Base-by-base conservation (phyloP, 805 yeast species). In the Wickerhamiella shivajii region DNA sequence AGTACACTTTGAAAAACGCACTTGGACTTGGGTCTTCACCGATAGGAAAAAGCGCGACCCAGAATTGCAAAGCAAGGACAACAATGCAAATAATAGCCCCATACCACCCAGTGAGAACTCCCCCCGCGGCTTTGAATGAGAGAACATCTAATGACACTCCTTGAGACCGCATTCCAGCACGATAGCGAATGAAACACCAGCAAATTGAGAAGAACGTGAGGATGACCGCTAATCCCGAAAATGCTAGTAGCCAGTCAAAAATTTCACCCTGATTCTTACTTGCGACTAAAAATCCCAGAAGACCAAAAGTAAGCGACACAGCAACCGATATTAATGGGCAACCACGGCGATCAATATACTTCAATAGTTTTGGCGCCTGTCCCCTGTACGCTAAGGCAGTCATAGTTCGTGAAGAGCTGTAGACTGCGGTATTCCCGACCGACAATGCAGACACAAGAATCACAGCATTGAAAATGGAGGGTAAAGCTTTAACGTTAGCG, bases 121-220 rank as follows among this genome's bases (percentile, higher is more conserved):
- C 84, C 32, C 64, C 56, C 43, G 67, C 71, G 8, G 83, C 63
- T 20, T 58, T 59, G 49, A 64, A 76, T 0, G 74, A 58, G 36
- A 75, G 55, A 49, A 75, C 81, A 39, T 63, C 67, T 5, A 71
- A 57, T 18, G 55, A 50, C 59, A 83, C 66, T 30, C 83, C 83
- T 56, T 76, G 81, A 6, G 54, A 63, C 2, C 52, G 49, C 56
- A 81, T 55, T 8, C 75, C 77, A 36, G 61, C 43, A 47, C 80
- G 71, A 58, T 75, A 77, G 45, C 85, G 62, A 34, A 79, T 57
- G 49, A 75, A 84, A 27, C 75, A 69, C 27, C 67, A 55, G 49
- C 77, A 73, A 41, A 77, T 72, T 5, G 81, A 69, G 34, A 74
- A 76, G 92, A 92, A 79, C 24, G 80, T 74, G 57, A 76, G 71